Percentiles rank a stretch among this genome's conserved stretches.
phyloP scores from a whole-genome alignment of 2,329 filamentous ascomycete genomes.

The Phaeophleospora eucalypticola region DNA sequence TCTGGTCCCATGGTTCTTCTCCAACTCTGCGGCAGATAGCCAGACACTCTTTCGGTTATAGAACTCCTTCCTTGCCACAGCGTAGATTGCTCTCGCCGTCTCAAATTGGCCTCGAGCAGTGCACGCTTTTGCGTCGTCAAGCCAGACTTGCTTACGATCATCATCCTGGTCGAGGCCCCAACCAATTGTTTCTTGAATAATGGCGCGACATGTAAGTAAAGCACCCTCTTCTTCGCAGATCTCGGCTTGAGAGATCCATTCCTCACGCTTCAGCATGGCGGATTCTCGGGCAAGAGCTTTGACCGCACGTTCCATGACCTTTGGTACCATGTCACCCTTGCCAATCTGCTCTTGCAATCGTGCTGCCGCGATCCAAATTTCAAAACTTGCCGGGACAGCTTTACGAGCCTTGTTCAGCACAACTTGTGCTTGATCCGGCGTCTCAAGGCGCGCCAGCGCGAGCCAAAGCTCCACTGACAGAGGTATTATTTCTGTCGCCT shows the following conservation, averaged over 20 bases:
- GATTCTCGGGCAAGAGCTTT: conserved; percentile 84
- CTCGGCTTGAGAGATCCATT: conserved; percentile 94
- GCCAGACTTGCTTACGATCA: conserved; percentile 91
- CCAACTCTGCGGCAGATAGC: conserved; percentile 85
- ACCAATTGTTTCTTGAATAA: conserved; percentile 87
- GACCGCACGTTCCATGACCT: conserved; percentile 91
- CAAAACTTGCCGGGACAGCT: conserved; percentile 85
- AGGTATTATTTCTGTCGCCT: conserved; percentile 92
- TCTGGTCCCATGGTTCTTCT: conserved; percentile 80
- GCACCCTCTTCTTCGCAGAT: conserved; percentile 91
- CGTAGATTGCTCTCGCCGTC: conserved; percentile 89
- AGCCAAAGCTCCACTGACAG: conserved; percentile 93
- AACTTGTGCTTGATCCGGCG: conserved; percentile 85
- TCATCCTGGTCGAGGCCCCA: conserved; percentile 95
- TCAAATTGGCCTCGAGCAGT: conserved; percentile 79
- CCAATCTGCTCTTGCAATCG: conserved; percentile 87
- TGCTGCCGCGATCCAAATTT: conserved; percentile 95
- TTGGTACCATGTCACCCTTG: conserved; percentile 67
- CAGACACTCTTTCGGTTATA: conserved; percentile 82
- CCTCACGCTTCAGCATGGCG: conserved; percentile 94
- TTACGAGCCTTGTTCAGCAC: conserved; percentile 94
- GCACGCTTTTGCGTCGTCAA: conserved; percentile 82
- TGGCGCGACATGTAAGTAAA: conserved; percentile 77
- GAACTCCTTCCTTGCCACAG: conserved; percentile 85
- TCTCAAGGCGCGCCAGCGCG: conserved; percentile 83